These are phyloP conservation scores for Crepidotus variabilis DNA, from an alignment of 768 basidiomycete species.

Conservation along the genomic window DNA sequence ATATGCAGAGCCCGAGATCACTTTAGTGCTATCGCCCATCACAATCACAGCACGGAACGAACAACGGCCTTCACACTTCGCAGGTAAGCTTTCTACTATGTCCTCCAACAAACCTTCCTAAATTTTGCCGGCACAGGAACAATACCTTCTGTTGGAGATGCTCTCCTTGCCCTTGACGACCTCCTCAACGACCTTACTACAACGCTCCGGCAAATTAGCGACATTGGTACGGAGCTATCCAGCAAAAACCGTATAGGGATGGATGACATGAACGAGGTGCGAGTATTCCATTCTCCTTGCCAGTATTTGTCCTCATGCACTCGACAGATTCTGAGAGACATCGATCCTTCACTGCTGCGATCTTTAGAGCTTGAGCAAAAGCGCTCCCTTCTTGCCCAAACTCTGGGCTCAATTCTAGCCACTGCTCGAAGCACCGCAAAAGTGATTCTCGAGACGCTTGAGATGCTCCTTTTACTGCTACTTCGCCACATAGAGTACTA, in stretches of 20 bases:
- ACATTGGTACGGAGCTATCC: constrained; percentile 66
- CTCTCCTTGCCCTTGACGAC: constrained; percentile 60
- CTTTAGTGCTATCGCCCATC: constrained; percentile 66
- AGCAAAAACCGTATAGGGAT: constrained; percentile 68
- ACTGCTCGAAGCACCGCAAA: constrained; percentile 43
- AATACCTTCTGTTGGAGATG: constrained; percentile 73
- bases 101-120: not conserved
- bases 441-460: constrained; percentile 59
- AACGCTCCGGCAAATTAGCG: constrained; percentile 61
- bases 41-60: constrained; percentile 53
- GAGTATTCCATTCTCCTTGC: constrained; percentile 8
- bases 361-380: constrained; percentile 70
- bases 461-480: constrained; percentile 75
- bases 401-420: constrained; percentile 45
- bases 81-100: constrained; percentile 35
- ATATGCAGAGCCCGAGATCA: constrained; percentile 64
- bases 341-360: constrained; percentile 52
- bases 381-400: constrained; percentile 58
- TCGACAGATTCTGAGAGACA: constrained; percentile 44
- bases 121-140: constrained; percentile 44
- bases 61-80: constrained; percentile 53
- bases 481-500: constrained; percentile 81
- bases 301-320: constrained; percentile 2
- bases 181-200: constrained; percentile 59
- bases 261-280: constrained; percentile 71